Evolutionary conservation across 169 alveolate genomes (phyloP), one percentile per base, ranked within the genome.

Genomic region (Cryptosporidium muris): DNA sequence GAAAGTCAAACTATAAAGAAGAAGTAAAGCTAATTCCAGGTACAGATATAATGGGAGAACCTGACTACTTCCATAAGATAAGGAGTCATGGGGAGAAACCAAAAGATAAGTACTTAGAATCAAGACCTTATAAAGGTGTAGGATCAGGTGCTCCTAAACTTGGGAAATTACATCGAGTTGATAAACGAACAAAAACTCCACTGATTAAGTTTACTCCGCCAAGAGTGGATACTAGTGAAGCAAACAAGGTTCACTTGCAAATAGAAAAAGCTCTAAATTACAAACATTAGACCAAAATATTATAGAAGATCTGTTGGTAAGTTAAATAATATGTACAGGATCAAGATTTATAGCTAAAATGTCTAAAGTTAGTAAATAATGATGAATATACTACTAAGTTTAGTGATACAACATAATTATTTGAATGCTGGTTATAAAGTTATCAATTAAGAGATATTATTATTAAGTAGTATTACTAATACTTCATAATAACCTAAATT

Each of bases 61-160:
- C 85, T 2, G 63, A 58, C 49, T 74, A 74, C 36, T 74, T 8
- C 25, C 25, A 25, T 25, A 25, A 25, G 25, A 25, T 25, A 25
- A 48, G 14, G 65, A 11, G 43, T 14, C 6, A 53, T 34, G 85
- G 45, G 37, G 4, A 2, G 5, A 45, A 11, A 0, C 43, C 12
- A 8, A 51, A n/a, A 4, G 40, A 66, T 45, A 66, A 52, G 7
- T 74, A 74, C 37, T 45, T 74, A 25, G 67, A 58, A 43, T 58
- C 60, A 63, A 74, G 56, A 43, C 85, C 85, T 5, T 43, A 48
- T 36, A 58, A 48, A 16, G 85, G 85, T 14, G 36, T 38, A 4
- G 85, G 85, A 9, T 16, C 74, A 6, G 85, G 85, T 2, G 34
- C 40, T n/a, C 85, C 85, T n/a, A 74, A 25, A n/a, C 60, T 64